Percentiles rank a stretch among this genome's conserved stretches.
phyloP scores from a whole-genome alignment of 768 basidiomycete genomes.

The Rossbeevera mucosa region DNA sequence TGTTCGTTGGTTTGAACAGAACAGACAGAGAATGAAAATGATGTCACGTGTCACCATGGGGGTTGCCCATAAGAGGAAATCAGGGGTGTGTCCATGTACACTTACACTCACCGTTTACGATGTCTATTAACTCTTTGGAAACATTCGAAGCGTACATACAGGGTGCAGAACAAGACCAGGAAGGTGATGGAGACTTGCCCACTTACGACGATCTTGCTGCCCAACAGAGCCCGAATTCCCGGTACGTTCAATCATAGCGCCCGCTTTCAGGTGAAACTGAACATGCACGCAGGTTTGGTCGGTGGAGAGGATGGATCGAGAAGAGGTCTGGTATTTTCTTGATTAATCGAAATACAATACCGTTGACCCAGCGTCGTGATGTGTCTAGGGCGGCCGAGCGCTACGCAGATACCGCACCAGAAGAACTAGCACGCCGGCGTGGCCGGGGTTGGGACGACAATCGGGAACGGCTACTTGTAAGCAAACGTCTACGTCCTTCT shows the following conservation, averaged over 20 bases:
- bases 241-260: constrained; percentile 42
- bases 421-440: constrained; percentile 52
- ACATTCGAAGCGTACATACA: constrained; percentile 26
- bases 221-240: constrained; percentile 78
- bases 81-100: no score
- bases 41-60: constrained; percentile 8
- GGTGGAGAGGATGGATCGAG: constrained; percentile 87
- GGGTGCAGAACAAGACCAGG: constrained; percentile 39
- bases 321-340: constrained; percentile 51
- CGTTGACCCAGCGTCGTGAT: constrained; percentile 1
- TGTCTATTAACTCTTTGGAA: constrained; percentile 20
- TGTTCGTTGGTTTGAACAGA: neutral
- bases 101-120: no score
- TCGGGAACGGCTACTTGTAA: constrained; percentile 16
- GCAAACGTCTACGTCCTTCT: constrained; percentile 1
- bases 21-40: no score
- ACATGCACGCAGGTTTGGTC: constrained; percentile 58
- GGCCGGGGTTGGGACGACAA: constrained; percentile 69
- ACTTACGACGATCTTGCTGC: constrained; percentile 77
- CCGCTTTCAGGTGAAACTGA: neutral
- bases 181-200: constrained; percentile 56
- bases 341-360: neutral
- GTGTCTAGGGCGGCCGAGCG: constrained; percentile 73
- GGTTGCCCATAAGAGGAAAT: neutral
- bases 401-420: constrained; percentile 59